Base-by-base conservation (phyloP, 1,284 basidiomycete species). In the Microbotryum saponariae region DNA sequence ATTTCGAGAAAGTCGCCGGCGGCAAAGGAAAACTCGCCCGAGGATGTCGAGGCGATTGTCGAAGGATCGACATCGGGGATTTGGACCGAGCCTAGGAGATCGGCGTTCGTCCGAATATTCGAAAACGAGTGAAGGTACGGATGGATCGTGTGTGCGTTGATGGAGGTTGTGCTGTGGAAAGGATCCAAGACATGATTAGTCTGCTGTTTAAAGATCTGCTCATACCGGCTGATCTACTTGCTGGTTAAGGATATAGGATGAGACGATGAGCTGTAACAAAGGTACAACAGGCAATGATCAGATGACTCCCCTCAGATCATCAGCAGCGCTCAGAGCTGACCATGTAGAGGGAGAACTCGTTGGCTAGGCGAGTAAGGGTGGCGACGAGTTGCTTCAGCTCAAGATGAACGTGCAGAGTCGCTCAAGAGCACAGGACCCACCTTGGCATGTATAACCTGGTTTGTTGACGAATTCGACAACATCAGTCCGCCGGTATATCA, bases 341-440 rank as follows among this genome's bases (percentile, higher is more conserved):
- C 91, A 93, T 94, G 76, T 89, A 91, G 66, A 91, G 88, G 42
- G 88, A 91, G 73, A 93, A 94, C 75, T 96, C 92, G 73, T 94
- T 96, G 10, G 88, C 91, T 75, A 92, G 89, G 61, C 86, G 87
- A 5, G 86, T 77, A 91, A 93, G 10, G 89, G 90, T 90, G 70
- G 27, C 31, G 6, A 31, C n/a, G 27, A 25, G 3, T 6, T 48
- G 45, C 25, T 42, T 44, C 29, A 60, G 48, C 21, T 46, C 31
- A 49, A 9, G 52, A 42, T 29, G 25, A 18, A 42, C 14, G 16
- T 42, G 16, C 37, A 42, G 37, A 42, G 37, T 18, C 14, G 12
- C 14, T 16, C 37, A 42, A 42, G 37, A 42, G 37, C 37, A 42
- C 31, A 33, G 51, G 33, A 23, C 6, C 23, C 49, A 21, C 23